phyloP scores from a whole-genome alignment of 2,329 filamentous ascomycete genomes.

The Sclerotinia sclerotiorum region DNA sequence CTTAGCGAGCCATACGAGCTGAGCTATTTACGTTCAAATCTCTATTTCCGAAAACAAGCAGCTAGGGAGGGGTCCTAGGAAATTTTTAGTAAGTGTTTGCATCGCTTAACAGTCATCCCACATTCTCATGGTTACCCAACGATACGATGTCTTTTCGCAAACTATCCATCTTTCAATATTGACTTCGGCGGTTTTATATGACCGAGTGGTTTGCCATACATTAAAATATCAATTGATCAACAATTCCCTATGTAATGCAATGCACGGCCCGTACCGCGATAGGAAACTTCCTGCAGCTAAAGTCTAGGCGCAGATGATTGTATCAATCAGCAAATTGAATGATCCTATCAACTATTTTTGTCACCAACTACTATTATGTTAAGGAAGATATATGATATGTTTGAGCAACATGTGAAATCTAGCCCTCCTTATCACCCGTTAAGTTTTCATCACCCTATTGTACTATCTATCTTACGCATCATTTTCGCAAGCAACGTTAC shows the following conservation, averaged over 20 bases:
- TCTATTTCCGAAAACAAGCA: not conserved
- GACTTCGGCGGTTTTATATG: constrained; percentile 17
- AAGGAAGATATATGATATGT: not conserved
- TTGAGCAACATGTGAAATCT: not conserved
- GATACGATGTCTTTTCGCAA: constrained; percentile 8
- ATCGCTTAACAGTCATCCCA: constrained; percentile 16
- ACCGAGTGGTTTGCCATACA: constrained; percentile 20
- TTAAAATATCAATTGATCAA: constrained; percentile 16
- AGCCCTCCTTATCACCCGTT: constrained; percentile 7
- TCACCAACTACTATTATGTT: constrained; percentile 8
- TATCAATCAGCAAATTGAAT: not conserved
- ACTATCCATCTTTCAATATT: not conserved
- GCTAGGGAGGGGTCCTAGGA: not conserved
- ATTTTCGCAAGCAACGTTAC: constrained; percentile 18
- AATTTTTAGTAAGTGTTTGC: not conserved
- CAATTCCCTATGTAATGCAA: constrained; percentile 11
- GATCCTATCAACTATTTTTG: constrained; percentile 1
- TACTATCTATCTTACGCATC: constrained; percentile 4
- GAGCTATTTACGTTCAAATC: not conserved
- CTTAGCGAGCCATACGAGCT: not conserved
- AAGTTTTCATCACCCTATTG: not conserved
- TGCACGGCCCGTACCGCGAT: constrained; percentile 21
- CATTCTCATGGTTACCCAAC: not conserved
- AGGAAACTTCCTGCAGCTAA: constrained; percentile 18
- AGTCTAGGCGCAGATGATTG: constrained; percentile 2